Conservation (phyloP, 805 yeast genomes). For the Hanseniaspora clermontiae region DNA sequence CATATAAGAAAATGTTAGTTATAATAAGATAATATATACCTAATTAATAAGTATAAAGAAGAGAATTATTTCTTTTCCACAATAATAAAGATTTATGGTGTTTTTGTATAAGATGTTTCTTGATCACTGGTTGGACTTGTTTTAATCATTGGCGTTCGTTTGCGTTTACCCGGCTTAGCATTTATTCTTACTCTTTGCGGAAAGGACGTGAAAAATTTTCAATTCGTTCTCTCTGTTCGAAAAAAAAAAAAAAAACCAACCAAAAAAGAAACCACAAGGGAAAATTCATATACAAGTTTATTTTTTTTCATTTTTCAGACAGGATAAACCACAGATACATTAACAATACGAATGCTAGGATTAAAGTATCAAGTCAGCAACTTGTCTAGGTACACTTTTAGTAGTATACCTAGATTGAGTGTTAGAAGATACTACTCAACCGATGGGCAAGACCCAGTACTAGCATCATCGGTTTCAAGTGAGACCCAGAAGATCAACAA, state of each 20-base stretch:
- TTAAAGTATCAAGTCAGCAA: not conserved
- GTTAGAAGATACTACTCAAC: not conserved
- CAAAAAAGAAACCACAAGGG: no score
- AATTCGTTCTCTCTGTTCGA: not conserved
- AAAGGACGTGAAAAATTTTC: not conserved
- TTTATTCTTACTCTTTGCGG: not conserved
- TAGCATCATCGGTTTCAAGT: not conserved
- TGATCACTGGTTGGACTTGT: no score
- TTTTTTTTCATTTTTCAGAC: no score
- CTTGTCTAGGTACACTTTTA: not conserved
- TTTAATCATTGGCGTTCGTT: no score
- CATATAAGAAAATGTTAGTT: not conserved
- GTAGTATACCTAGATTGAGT: not conserved
- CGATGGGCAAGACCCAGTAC: not conserved
- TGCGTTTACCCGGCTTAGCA: no score
- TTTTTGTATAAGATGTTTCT: not conserved
- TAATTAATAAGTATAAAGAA: not conserved
- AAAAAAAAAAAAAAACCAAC: no score
- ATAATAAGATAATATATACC: not conserved
- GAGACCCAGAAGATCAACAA: conserved; percentile 6
- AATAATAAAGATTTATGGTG: not conserved
- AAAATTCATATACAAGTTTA: no score
- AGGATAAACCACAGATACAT: not conserved
- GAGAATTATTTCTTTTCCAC: not conserved
- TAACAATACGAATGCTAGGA: not conserved